phyloP scores from a whole-genome alignment of 83 land plant species.

The Thuja plicata region DNA sequence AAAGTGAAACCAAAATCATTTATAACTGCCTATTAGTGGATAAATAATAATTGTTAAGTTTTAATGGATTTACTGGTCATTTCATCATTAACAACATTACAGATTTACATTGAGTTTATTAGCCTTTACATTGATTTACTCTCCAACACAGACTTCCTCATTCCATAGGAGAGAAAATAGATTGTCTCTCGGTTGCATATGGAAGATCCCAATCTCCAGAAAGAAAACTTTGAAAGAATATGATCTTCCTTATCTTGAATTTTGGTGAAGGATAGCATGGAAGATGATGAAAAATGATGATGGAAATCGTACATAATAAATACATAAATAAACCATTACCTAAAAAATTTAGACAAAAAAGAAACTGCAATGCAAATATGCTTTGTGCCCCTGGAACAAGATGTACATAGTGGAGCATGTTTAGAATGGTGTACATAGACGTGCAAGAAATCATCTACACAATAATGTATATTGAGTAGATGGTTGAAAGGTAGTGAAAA shows the following conservation, averaged over 20 bases:
- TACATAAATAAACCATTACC: background rate
- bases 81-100: background rate
- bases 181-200: background rate
- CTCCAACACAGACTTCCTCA: background rate
- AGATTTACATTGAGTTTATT: background rate
- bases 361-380: background rate
- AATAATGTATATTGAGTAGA: background rate
- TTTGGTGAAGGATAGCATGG: background rate
- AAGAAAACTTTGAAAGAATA: background rate
- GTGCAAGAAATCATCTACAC: background rate
- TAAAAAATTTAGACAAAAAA: background rate
- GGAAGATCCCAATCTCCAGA: background rate
- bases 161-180: background rate
- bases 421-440: background rate
- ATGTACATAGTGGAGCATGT: background rate
- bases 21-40: background rate
- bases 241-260: background rate
- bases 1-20: background rate
- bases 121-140: background rate
- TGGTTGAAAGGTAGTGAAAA: background rate
- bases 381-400: background rate
- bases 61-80: background rate
- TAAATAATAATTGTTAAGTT: background rate
- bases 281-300: background rate
- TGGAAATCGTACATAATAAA: background rate